A percentile compares a stretch with the other conserved stretches of the same genome.
phyloP scores from a whole-genome alignment of 2,329 filamentous ascomycete genomes.

The Hypoxylon sp. region DNA sequence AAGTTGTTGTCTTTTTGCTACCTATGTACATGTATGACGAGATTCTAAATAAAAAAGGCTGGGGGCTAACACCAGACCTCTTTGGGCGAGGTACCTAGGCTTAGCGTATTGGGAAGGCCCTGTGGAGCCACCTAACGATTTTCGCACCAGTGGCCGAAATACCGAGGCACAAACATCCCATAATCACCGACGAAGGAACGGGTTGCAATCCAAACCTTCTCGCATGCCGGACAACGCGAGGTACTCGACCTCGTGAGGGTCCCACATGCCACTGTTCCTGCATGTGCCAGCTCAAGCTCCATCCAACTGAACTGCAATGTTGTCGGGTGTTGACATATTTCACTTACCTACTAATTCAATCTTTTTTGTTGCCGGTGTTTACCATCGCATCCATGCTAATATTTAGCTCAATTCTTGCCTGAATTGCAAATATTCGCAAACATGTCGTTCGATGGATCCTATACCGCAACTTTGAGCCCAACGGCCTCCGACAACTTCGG shows the following conservation, averaged over 20 bases:
- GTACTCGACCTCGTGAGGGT: slow-evolving; percentile 37
- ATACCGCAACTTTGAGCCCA: slow-evolving; percentile 63
- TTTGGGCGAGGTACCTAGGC: background rate
- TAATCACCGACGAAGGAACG: slow-evolving; percentile 34
- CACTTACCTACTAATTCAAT: slow-evolving; percentile 18
- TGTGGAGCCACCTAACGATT: slow-evolving; percentile 32
- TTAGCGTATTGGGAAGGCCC: background rate
- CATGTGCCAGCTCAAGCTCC: slow-evolving; percentile 31
- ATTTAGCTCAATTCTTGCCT: slow-evolving; percentile 32
- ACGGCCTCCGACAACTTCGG: slow-evolving; percentile 64
- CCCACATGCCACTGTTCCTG: slow-evolving; percentile 44
- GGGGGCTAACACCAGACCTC: background rate
- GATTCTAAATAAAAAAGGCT: background rate
- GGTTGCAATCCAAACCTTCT: slow-evolving; percentile 29
- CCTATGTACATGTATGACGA: too few relatives aligned
- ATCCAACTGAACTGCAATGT: slow-evolving; percentile 24
- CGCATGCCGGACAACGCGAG: slow-evolving; percentile 37
- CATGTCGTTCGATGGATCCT: slow-evolving; percentile 63
- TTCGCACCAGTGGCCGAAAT: slow-evolving; percentile 35
- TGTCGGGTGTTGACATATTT: slow-evolving; percentile 29
- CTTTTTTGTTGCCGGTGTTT: slow-evolving; percentile 21
- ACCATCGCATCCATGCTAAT: slow-evolving; percentile 32
- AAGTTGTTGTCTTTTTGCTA: background rate
- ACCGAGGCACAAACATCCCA: slow-evolving; percentile 38
- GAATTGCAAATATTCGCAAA: slow-evolving; percentile 38